These are phyloP conservation scores for Balamuthia mandrillaris DNA, from an alignment of 208 protist species.

Conservation along the genomic window DNA sequence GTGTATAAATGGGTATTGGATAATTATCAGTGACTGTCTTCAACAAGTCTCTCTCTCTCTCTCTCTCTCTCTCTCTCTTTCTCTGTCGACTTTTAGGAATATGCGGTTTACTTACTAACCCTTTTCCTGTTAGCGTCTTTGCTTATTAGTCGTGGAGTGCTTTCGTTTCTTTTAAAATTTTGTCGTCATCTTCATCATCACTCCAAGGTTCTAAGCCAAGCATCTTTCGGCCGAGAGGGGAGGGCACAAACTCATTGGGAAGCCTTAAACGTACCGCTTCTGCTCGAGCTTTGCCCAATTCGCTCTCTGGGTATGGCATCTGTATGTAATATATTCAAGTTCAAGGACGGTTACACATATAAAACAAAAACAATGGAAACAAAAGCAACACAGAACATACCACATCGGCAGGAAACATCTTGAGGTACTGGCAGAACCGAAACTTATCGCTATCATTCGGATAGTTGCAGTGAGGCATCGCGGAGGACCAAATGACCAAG, in stretches of 20 bases:
- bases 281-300: too few relatives aligned
- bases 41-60: too few relatives aligned
- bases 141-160: too few relatives aligned
- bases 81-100: too few relatives aligned
- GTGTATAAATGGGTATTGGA: too few relatives aligned
- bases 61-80: too few relatives aligned
- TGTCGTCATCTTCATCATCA: too few relatives aligned
- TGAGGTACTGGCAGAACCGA: slow-evolving; percentile 25
- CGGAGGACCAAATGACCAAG: slow-evolving; percentile 15
- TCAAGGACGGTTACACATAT: neutral
- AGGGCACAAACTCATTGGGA: neutral
- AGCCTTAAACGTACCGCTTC: neutral
- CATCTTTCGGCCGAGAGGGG: neutral
- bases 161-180: too few relatives aligned
- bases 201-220: slow-evolving; percentile 11
- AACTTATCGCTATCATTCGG: neutral
- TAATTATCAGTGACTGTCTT: too few relatives aligned
- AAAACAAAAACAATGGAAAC: neutral
- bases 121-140: too few relatives aligned
- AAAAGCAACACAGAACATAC: neutral
- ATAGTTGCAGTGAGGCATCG: slow-evolving; percentile 34
- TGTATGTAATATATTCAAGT: neutral
- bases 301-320: neutral
- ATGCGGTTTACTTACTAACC: too few relatives aligned
- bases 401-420: slow-evolving; percentile 12